A percentile compares a stretch with the other conserved stretches of the same genome.
Conservation (phyloP, 441 rosid species). For the Eugenia klotzschiana region DNA sequence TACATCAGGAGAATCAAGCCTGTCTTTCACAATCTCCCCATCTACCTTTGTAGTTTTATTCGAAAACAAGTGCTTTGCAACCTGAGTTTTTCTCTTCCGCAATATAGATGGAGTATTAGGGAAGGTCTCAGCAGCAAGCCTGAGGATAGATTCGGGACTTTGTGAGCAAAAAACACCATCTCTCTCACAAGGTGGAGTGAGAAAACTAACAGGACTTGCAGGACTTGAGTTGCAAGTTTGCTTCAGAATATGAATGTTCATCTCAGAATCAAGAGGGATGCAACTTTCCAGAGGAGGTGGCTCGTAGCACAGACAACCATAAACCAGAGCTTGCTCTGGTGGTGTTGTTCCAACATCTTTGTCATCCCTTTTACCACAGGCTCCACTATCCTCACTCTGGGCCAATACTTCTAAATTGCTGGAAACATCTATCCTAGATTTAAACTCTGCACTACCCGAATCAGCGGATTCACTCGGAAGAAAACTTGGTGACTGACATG, state of each 20-base stretch:
- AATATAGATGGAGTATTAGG: constrained; percentile 86
- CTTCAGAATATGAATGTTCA: constrained; percentile 12
- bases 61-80: constrained; percentile 12
- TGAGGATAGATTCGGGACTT: constrained; percentile 67
- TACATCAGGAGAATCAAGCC: constrained; percentile 8
- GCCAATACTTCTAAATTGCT: constrained; percentile 18
- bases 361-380: constrained; percentile 11
- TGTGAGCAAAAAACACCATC: constrained; percentile 20
- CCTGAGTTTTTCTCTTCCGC: constrained; percentile 48
- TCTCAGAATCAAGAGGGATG: constrained; percentile 23
- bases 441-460: constrained; percentile 35
- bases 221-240: constrained; percentile 34
- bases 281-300: constrained; percentile 26
- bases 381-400: constrained; percentile 17
- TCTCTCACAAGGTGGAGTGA: constrained; percentile 71
- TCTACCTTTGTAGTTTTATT: constrained; percentile 12
- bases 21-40: constrained; percentile 10
- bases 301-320: constrained; percentile 39
- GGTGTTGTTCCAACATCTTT: constrained; percentile 13
- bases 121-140: constrained; percentile 65
- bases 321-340: constrained; percentile 22
- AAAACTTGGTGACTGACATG: constrained; percentile 30
- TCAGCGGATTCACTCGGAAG: constrained; percentile 25
- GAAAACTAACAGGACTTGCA: constrained; percentile 39
- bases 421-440: constrained; percentile 16